Base-by-base conservation (phyloP, 2,329 filamentous ascomycete species). In the Aspergillus carbonarius region DNA sequence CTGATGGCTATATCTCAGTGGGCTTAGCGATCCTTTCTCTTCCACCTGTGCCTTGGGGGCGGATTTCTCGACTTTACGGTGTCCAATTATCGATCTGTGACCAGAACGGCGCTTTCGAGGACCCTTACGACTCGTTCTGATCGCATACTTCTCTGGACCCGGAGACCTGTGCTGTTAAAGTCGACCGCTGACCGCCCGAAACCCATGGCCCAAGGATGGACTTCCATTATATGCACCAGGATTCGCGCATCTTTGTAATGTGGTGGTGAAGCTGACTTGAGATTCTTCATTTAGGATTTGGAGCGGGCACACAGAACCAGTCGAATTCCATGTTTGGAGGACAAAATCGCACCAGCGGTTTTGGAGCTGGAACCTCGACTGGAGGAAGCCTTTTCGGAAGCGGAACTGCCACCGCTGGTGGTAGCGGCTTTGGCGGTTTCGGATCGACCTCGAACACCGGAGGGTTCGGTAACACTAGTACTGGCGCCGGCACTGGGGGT, bases 311-410 rank as follows among this genome's bases (percentile, higher is more conserved):
- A 30, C 70, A 73, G 58, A 72, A 61, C 30, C 71, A 74, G 59
- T 57, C 66, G 32, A 70, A 67, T 54, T 68, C 73, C 7, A 63
- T 76, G 18, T 78, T 78, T 64, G 75, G 76, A 44, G 66, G 58
- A 51, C 69, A 72, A 63, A 68, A 66, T 54, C 70, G 71, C 39
- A 48, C 71, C 32, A 60, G 64, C 48, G 69, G 68, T 34, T 74
- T 74, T 50, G 72, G 71, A 34, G 70, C 72, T 49, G 44, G 44
- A 30, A 71, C 72, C 15, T 68, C 63, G 35, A 61, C 64, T 48
- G 67, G 67, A 25, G 70, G 71, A 25, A 66, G 69, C 39, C 62
- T 75, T 25, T 78, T 77, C 55, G 76, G 75, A 44, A 62, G 66
- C 20, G 51, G 49, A 25, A 35, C 60, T 32, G 40, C 60, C 13